Base-by-base conservation (phyloP, 495 filamentous ascomycete species). In the Penicillium cinerascens region DNA sequence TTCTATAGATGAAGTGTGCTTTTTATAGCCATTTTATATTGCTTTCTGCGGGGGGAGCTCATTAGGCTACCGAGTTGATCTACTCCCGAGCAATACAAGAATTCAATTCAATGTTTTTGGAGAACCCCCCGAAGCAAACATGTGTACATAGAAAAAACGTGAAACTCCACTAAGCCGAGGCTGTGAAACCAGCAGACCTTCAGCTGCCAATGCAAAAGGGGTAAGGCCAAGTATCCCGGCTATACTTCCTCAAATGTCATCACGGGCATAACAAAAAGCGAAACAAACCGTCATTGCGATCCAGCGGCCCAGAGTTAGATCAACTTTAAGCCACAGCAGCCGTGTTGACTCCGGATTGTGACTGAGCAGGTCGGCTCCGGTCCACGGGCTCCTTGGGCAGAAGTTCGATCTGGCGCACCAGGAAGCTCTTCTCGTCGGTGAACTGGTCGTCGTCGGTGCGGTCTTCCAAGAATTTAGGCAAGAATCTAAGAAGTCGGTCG, bases 401-500 rank as follows among this genome's bases (percentile, higher is more conserved):
- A 39, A 87, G 83, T 64, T 86, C 82, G 53, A 99, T 96, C 68
- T 96, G 91, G 67, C 93, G 92, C 55, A 97, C 91, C 50, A 97
- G 72, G 64, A 96, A 99, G 57, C 89, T 91, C 65, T 96, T 88
- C 80, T 99, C 95, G 61, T 99, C 95, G 48, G 88, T 91, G 68
- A 99, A 99, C 68, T 99, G 95, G 64, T 97, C 95, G 67, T 99
- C 95, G 44, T 99, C 95, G 9, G 88, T 95, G 42, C 95, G 80
- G 61, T 99, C 95, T 61, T 95, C 92, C 22, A 97, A 73, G 67
- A 99, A 99, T 51, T 85, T 86, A 6, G 88, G 87, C 44, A 99
- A 69, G 69, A 97, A 99, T 57, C 81, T 84, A 44, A 97, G 72
- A 9, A 99, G 76, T 55, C 88, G 88, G 54, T 97, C 91, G 42